Conservation (phyloP, 2,329 filamentous ascomycete species). For the Pseudovirgaria hyperparasitica region DNA sequence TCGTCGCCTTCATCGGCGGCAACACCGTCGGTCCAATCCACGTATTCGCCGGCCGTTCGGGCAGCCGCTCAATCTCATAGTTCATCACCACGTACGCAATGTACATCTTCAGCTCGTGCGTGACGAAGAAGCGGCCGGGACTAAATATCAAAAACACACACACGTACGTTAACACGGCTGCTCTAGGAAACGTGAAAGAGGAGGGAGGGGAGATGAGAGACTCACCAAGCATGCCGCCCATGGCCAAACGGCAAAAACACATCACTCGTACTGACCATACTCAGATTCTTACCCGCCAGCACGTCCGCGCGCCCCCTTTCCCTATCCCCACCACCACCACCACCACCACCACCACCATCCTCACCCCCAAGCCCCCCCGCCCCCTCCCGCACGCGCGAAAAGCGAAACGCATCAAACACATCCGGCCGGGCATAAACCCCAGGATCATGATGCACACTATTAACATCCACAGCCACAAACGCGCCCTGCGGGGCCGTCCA, state of each 20-base stretch:
- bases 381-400: constrained; percentile 12
- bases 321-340: background rate
- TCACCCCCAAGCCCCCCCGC: constrained; percentile 10
- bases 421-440: constrained; percentile 8
- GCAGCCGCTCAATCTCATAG: constrained; percentile 21
- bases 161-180: constrained; percentile 12
- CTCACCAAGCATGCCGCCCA: constrained; percentile 35
- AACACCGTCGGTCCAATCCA: constrained; percentile 12
- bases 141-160: constrained; percentile 8
- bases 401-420: constrained; percentile 14
- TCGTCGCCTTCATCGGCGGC: constrained; percentile 8
- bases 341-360: too few relatives aligned
- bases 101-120: constrained; percentile 25
- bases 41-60: constrained; percentile 12
- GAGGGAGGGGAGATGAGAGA: background rate
- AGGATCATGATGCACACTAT: constrained; percentile 6
- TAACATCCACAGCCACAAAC: constrained; percentile 5
- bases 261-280: constrained; percentile 42
- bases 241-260: constrained; percentile 43
- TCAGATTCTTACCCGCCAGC: constrained; percentile 24
- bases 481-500: constrained; percentile 10
- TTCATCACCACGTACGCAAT: constrained; percentile 23
- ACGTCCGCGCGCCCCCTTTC: background rate
- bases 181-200: too few relatives aligned
- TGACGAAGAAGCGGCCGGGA: constrained; percentile 25